Conservation (phyloP, 1,284 basidiomycete species). For the Rhizopogon parksii region DNA sequence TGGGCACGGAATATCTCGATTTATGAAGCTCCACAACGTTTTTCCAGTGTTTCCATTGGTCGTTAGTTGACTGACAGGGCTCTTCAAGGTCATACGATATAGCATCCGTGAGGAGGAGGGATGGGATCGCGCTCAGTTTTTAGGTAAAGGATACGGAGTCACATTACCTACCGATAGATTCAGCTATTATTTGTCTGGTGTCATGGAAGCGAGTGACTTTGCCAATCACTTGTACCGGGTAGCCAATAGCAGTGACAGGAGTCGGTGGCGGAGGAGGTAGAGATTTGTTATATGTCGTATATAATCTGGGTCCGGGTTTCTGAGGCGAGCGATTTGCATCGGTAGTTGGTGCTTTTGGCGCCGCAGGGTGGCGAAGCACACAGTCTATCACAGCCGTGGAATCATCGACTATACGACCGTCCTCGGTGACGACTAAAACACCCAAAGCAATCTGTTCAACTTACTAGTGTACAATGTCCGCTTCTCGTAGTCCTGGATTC, state of each 20-base stretch:
- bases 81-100: slow-evolving; percentile 25
- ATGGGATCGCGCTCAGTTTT: neutral
- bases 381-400: slow-evolving; percentile 67
- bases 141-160: neutral
- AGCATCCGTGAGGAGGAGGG: too few relatives aligned
- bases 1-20: slow-evolving; percentile 39
- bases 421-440: neutral
- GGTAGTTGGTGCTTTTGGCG: slow-evolving; percentile 9
- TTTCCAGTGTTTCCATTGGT: slow-evolving; percentile 56
- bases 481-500: slow-evolving; percentile 51
- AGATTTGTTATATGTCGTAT: neutral
- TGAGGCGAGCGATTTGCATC: slow-evolving; percentile 11
- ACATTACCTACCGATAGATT: slow-evolving; percentile 35
- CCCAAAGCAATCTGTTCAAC: slow-evolving; percentile 11
- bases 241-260: slow-evolving; percentile 43
- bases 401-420: slow-evolving; percentile 52
- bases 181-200: slow-evolving; percentile 41
- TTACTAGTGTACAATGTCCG: slow-evolving; percentile 51
- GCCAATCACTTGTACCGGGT: slow-evolving; percentile 43
- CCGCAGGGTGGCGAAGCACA: slow-evolving; percentile 32
- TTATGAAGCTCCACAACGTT: slow-evolving; percentile 48
- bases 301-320: slow-evolving; percentile 10
- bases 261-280: slow-evolving; percentile 21
- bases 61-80: slow-evolving; percentile 43
- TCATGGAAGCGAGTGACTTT: slow-evolving; percentile 37